Evolutionary conservation across 2,329 filamentous ascomycete genomes (phyloP).

Genomic region (Moelleriella libera): DNA sequence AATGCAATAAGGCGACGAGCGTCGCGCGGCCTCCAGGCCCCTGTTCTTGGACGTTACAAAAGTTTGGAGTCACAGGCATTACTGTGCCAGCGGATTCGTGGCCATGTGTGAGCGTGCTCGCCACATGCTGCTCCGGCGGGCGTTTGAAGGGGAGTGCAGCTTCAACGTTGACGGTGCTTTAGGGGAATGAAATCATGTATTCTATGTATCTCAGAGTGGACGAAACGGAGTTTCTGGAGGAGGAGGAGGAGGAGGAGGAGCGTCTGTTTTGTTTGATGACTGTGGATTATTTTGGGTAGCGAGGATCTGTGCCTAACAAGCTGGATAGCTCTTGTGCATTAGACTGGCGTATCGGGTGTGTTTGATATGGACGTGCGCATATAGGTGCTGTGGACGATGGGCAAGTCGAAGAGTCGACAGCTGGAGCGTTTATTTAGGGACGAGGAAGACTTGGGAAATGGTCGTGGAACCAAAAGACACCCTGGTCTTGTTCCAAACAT

Average conservation of each 20-base stretch:
- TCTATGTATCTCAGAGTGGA: neutral
- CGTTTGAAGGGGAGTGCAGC: too few species aligned
- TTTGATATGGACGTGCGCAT: neutral
- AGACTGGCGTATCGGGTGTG: neutral
- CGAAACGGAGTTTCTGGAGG: neutral
- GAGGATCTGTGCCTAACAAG: neutral
- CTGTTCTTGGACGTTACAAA: too few species aligned
- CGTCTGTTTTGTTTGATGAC: neutral
- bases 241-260: too few species aligned
- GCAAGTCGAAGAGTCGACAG: neutral
- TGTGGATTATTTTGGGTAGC: neutral
- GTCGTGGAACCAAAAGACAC: too few species aligned
- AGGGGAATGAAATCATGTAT: neutral
- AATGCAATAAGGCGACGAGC: slow-evolving; percentile 23
- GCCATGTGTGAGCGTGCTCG: too few species aligned
- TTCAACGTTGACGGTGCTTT: neutral
- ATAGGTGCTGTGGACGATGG: neutral
- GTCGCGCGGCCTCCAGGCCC: too few species aligned
- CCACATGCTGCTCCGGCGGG: too few species aligned
- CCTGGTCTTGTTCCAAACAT: too few species aligned
- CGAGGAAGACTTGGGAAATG: too few species aligned
- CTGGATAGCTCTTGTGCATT: neutral
- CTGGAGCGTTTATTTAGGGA: neutral
- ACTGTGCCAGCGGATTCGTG: too few species aligned
- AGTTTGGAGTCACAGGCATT: too few species aligned